Evolutionary conservation across 257 asterid genomes (phyloP).

Genomic region (Datura wrightii): DNA sequence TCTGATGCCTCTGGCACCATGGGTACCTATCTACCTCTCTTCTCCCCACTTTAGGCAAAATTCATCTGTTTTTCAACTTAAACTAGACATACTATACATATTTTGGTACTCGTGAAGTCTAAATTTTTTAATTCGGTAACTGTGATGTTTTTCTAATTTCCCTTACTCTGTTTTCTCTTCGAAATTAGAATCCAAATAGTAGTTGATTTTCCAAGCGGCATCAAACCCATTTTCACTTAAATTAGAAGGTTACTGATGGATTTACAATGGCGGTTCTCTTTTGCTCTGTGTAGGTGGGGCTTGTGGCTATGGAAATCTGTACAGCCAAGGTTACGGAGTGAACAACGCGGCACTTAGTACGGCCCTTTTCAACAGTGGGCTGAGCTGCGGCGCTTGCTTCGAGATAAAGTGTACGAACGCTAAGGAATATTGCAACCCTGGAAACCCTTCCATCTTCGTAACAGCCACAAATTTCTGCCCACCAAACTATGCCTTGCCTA

Average conservation of each 20-base stretch:
- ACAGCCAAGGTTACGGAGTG: slow-evolving; percentile 86
- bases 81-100: neutral
- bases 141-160: neutral
- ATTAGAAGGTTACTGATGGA: neutral
- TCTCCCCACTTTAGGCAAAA: neutral
- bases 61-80: neutral
- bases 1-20: slow-evolving; percentile 93
- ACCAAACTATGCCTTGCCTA: slow-evolving; percentile 60
- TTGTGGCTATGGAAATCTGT: slow-evolving; percentile 77
- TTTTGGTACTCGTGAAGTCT: neutral
- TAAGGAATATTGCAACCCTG: slow-evolving; percentile 57
- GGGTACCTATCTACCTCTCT: slow-evolving; percentile 49
- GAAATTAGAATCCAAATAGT: too few relatives aligned
- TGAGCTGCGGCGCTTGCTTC: slow-evolving; percentile 83
- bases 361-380: slow-evolving; percentile 71
- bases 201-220: neutral
- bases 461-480: slow-evolving; percentile 75
- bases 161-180: slow-evolving; percentile 6
- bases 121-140: too few relatives aligned
- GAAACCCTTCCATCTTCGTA: slow-evolving; percentile 60
- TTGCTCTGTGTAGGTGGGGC: slow-evolving; percentile 58
- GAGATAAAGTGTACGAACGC: slow-evolving; percentile 65
- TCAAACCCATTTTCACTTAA: neutral
- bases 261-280: neutral
- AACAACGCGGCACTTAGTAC: slow-evolving; percentile 80